Evolutionary conservation across 306 rosid genomes (phyloP), one percentile per base, ranked within the genome.

Genomic region (Fragaria vesca): DNA sequence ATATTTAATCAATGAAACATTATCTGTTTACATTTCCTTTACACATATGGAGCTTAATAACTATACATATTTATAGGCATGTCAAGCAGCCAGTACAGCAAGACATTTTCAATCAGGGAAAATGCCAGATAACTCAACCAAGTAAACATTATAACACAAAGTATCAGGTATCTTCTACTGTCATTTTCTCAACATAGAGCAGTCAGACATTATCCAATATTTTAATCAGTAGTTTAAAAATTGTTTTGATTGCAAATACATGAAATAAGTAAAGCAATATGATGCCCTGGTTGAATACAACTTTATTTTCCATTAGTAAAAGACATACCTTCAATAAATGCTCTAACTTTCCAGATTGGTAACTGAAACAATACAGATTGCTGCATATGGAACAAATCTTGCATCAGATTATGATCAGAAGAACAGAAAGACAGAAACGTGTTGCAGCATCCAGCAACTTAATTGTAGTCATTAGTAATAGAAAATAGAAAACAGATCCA

Each of bases 321-420:
- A 71, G 77, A 58, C 85, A 48, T 87, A 93, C 99, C 99, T 93
- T 96, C 99, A 93, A 88, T 54, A 96, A 88, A 90, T 96, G 98
- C 91, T 96, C 99, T 78, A 96, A 78, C 78, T 96, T 96, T 48
- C 99, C 99, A 68, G 99, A 96, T 74, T 93, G 99, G 78, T 88
- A 55, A 73, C 99, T 96, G 91, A 96, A 96, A 87, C 99, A 96
- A 84, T 96, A 96, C 81, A 93, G 87, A 80, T 96, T 96, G 91
- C 99, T 95, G 88, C 82, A 76, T 24, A 76, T 40, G 80, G 75
- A 75, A 26, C 24, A 60, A 10, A 47, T 20, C 30, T 60, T 38
- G 26, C 42, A 63, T 78, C 51, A 66, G 12, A 72, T 30, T 13
- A 46, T 45, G 46, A 45, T 60, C 69, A 74, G 24, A 60, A 42